Conservation (phyloP, 306 rosid genomes). For the Abrus pulchellus region DNA sequence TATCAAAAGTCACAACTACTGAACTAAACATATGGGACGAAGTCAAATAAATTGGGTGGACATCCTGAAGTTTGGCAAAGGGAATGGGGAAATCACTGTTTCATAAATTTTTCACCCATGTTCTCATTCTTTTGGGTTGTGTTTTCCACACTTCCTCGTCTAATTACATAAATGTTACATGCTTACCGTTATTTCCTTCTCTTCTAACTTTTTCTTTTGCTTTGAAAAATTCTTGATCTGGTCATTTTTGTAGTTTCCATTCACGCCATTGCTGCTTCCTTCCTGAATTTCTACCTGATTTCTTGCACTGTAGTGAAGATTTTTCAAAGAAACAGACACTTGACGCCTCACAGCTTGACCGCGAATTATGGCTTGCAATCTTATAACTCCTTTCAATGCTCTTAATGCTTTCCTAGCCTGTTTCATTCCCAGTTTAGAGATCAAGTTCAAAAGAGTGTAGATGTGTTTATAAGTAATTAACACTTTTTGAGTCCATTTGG, state of each 20-base stretch:
- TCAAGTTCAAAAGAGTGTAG: constrained; percentile 29
- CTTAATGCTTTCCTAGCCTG: constrained; percentile 91
- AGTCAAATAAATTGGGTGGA: constrained; percentile 13
- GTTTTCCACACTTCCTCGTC: constrained; percentile 13
- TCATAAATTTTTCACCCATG: constrained; percentile 20
- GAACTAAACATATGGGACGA: constrained; percentile 14
- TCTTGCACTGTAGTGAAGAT: constrained; percentile 46
- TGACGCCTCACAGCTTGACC: constrained; percentile 82
- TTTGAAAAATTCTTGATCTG: constrained; percentile 46
- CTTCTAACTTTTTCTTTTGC: constrained; percentile 59
- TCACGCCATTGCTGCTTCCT: constrained; percentile 44
- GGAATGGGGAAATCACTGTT: neutral
- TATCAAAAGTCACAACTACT: constrained; percentile 17
- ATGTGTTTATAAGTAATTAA: neutral
- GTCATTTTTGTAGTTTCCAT: constrained; percentile 37
- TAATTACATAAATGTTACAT: neutral
- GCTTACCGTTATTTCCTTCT: constrained; percentile 58
- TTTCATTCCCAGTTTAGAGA: constrained; percentile 42
- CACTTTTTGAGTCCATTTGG: neutral
- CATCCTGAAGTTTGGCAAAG: neutral
- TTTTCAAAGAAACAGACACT: constrained; percentile 46
- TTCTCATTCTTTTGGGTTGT: neutral
- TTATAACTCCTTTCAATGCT: constrained; percentile 84
- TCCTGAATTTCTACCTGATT: constrained; percentile 42
- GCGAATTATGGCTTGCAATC: constrained; percentile 85